Evolutionary conservation across 768 basidiomycete genomes (phyloP), one percentile per base, ranked within the genome.

Genomic region (Porpolomopsis calyptriformis): DNA sequence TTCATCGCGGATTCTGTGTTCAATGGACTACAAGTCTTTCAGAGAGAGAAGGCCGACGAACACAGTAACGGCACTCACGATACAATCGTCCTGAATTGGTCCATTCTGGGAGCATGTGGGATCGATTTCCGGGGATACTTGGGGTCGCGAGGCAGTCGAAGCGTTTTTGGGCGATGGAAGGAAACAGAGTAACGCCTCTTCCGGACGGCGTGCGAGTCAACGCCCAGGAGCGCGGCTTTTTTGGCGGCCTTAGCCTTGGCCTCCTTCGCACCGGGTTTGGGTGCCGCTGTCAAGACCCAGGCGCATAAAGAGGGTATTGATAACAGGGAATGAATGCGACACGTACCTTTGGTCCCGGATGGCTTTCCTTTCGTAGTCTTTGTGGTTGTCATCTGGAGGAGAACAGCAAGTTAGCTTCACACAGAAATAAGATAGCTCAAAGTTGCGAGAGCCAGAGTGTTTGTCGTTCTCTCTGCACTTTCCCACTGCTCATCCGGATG

Each of bases 1-100:
- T 97, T 94, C 94, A 98, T 97, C 52, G 94, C 93, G 10, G 80
- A 84, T 68, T 98, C 93, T 12, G 91, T 94, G 80, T 91, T 94
- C 65, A 91, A 64, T 14, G 88, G 88, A 43, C 84, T 87, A 47
- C 12, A 22, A 42, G 33, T 4, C 26, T 16, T 38, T n/a, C 24
- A 46, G 47, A 22, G 56, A 24, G 12, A 19, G 18, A 40, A 23
- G 6, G 37, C 29, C 33, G 12, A 22, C 22, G 4, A 6, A 4
- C 11, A 8, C 16, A 20, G 14, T 20, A 24, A 2, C 23, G 9
- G 53, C 55, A 75, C 84, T 63, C 67, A 86, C 85, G 82, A 85
- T 46, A 90, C 80, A 60, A 97, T 88, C 36, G 88, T 92, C 68
- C 91, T 76, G 77, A 82, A 96, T 67, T 94, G 87, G 61, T 98